These are phyloP conservation scores for Luffa acutangula DNA, from an alignment of 306 rosid genomes.

Conservation along the genomic window DNA sequence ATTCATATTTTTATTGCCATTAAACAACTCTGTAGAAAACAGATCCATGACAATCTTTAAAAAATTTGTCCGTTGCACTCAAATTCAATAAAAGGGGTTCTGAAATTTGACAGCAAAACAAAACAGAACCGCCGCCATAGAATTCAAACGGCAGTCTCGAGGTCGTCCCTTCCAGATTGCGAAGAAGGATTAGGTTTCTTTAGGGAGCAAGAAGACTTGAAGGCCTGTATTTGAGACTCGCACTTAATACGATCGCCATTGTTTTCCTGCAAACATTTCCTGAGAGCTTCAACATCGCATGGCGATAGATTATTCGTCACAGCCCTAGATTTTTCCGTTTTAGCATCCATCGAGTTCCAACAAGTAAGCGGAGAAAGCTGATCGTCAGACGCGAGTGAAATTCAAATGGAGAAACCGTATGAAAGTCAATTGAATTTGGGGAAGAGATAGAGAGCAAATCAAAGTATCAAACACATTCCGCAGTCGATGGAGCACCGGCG, in stretches of 20 bases:
- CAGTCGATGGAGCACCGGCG: not conserved
- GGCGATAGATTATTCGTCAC: constrained; percentile 38
- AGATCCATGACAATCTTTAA: not conserved
- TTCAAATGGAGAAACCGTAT: not conserved
- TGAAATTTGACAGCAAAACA: not conserved
- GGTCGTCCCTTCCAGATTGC: constrained; percentile 16
- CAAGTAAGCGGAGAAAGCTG: not conserved
- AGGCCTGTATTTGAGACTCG: constrained; percentile 69
- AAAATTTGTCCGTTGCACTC: not conserved
- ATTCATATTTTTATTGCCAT: not conserved
- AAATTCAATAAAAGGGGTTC: not conserved
- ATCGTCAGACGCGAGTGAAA: not conserved
- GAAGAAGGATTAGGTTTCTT: constrained; percentile 40
- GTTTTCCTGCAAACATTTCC: constrained; percentile 82
- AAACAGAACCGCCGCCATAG: not conserved
- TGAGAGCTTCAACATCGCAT: constrained; percentile 77
- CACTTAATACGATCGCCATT: constrained; percentile 77
- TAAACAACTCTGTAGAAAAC: not conserved
- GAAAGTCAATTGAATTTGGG: not conserved
- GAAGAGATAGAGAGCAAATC: not conserved
- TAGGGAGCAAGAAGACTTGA: constrained; percentile 55
- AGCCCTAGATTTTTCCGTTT: constrained; percentile 16
- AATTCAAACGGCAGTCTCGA: not conserved
- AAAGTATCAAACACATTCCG: not conserved
- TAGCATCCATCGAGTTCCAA: constrained; percentile 32